phyloP scores from a whole-genome alignment of 2,329 filamentous ascomycete genomes.

The Fusarium sp. region DNA sequence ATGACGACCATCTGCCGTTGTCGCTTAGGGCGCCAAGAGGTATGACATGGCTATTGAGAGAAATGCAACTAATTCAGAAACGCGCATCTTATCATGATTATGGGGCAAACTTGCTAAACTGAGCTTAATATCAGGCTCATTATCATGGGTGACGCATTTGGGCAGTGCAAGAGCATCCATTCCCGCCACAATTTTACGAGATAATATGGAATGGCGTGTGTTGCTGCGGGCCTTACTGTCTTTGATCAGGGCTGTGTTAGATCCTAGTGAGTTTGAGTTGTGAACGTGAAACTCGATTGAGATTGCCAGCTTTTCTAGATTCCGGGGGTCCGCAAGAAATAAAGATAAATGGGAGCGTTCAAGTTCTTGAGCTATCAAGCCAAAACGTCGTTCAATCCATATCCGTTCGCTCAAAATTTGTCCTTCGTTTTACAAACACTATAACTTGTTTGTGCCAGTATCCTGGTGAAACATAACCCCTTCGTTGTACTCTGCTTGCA shows the following conservation, averaged over 20 bases:
- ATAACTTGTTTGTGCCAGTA: not conserved
- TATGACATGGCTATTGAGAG: not conserved
- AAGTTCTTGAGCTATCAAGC: not conserved
- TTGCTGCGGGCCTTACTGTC: not conserved
- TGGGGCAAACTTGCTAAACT: not conserved
- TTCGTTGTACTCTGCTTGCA: slow-evolving; percentile 6
- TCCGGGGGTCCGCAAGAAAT: not conserved
- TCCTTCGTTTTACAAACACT: slow-evolving; percentile 1
- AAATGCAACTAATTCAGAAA: not conserved
- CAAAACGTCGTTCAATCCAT: not conserved
- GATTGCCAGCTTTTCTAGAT: not conserved
- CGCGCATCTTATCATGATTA: not conserved
- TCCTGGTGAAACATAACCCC: not conserved
- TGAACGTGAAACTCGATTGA: not conserved
- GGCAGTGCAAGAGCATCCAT: slow-evolving; percentile 1
- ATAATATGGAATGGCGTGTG: slow-evolving; percentile 12
- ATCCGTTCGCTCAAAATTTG: slow-evolving; percentile 21
- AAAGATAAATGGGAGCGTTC: slow-evolving; percentile 20
- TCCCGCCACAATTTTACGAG: not conserved
- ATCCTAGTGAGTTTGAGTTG: not conserved
- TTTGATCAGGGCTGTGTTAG: not conserved
- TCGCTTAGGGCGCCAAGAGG: too few species aligned
- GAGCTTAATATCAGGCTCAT: not conserved
- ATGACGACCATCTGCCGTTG: slow-evolving; percentile 27
- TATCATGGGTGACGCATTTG: slow-evolving; percentile 10